Percentiles rank a stretch among this genome's conserved stretches.
Conservation (phyloP, 1,284 basidiomycete species). For the Cryptococcus hybrid region DNA sequence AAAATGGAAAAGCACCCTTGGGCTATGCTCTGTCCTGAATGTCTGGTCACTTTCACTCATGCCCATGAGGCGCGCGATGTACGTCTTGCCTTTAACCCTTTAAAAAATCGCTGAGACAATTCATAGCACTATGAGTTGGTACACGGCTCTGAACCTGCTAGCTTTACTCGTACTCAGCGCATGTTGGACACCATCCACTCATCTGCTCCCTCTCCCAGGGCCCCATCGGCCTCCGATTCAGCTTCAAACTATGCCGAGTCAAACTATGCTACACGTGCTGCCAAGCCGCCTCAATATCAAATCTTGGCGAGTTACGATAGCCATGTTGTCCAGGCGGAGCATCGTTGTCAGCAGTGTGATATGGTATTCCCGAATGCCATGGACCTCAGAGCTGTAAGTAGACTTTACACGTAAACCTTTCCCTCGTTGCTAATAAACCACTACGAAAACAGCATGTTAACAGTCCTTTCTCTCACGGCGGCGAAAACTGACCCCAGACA, state of each 20-base stretch:
- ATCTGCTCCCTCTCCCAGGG: too few relatives aligned
- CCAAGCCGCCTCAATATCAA: neutral
- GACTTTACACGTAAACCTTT: too few relatives aligned
- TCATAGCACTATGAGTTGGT: conserved; percentile 10
- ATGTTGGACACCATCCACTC: conserved; percentile 10
- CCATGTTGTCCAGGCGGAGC: conserved; percentile 5
- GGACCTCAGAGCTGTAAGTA: conserved; percentile 5
- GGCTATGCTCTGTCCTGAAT: conserved; percentile 12
- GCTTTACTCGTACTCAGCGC: conserved; percentile 3
- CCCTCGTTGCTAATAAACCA: neutral
- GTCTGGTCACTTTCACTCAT: conserved; percentile 6
- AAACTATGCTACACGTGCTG: too few relatives aligned
- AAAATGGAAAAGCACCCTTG: conserved; percentile 12
- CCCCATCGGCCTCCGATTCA: too few relatives aligned
- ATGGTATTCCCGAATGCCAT: conserved; percentile 3
- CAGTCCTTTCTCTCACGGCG: neutral
- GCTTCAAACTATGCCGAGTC: too few relatives aligned
- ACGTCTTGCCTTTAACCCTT: neutral
- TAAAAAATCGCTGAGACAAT: neutral
- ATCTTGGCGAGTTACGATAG: conserved; percentile 4
- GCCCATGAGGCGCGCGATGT: conserved; percentile 11
- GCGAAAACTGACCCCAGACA: conserved; percentile 1
- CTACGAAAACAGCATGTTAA: neutral
- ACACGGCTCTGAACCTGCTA: conserved; percentile 2
- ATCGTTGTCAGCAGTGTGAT: conserved; percentile 6